Base-by-base conservation (phyloP, 2,329 filamentous ascomycete species). In the Penicillium italicum region DNA sequence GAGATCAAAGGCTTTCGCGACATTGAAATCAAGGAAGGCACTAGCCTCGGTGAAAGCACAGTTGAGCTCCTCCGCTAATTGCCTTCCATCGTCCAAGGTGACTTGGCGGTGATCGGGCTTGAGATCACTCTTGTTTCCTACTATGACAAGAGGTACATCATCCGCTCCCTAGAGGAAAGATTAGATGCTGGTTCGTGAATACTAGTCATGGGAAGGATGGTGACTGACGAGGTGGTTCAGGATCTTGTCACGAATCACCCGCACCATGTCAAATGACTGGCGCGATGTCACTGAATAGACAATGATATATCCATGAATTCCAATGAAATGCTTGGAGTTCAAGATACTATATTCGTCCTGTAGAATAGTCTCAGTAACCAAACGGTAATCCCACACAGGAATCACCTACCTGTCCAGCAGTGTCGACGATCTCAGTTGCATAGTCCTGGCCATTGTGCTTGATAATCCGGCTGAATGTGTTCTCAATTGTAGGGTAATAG, bases 401-500 rank as follows among this genome's bases (percentile, higher is more conserved):
- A 46, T 55, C 49, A 64, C 79, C 69, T 80, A 91, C 89, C 82
- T 96, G 92, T 58, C 94, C 94, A 50, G 94, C 94, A 28, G 94
- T 99, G 73, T 99, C 94, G 73, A 99, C 94, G 69, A 99, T 97
- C 78, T 99, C 94, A 12, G 92, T 96, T 49, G 90, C 86, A 75
- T 87, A 99, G 63, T 97, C 94, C 75, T 97, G 91, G 48, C 89
- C 88, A 76, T 94, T 96, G 75, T 89, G 88, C 67, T 90, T 89
- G 74, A 99, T 96, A 65, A 91, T 87, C 75, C 96, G 96, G 80
- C 89, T 95, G 74, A 99, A 99, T 2, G 93, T 97, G 75, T 97
- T 99, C 76, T 99, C 94, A 69, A 99, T 97, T 38, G 94, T 99
- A 34, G 94, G 94, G 75, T 99, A 99, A 78, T 99, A 99, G 75